Conservation (phyloP, 306 rosid species). For the Amphicarpaea edgeworthii region DNA sequence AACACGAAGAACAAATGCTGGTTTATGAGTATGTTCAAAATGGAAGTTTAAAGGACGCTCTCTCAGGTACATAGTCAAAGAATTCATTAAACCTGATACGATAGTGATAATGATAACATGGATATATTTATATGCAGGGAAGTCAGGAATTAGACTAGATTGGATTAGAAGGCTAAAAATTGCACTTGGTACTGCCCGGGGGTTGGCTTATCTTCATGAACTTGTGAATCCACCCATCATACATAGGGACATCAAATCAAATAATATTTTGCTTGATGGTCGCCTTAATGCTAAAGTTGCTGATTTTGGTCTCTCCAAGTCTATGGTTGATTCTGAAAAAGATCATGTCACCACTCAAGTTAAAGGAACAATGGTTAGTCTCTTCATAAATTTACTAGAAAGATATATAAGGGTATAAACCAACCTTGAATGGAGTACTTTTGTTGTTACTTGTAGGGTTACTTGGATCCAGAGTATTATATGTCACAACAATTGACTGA, state of each 20-base stretch:
- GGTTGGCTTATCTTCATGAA: slow-evolving; percentile 74
- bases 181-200: slow-evolving; percentile 64
- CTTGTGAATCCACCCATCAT: slow-evolving; percentile 72
- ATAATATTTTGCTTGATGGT: slow-evolving; percentile 66
- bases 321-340: slow-evolving; percentile 51
- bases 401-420: too few relatives aligned
- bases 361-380: slow-evolving; percentile 73
- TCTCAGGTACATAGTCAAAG: too few relatives aligned
- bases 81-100: too few relatives aligned
- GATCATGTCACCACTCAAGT: slow-evolving; percentile 70
- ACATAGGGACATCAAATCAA: slow-evolving; percentile 77
- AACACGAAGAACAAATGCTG: slow-evolving; percentile 70
- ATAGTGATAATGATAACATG: background rate
- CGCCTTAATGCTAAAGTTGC: slow-evolving; percentile 64
- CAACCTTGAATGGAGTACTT: too few relatives aligned
- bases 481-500: slow-evolving; percentile 53
- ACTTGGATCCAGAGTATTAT: slow-evolving; percentile 57
- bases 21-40: slow-evolving; percentile 63
- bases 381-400: too few relatives aligned
- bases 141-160: slow-evolving; percentile 57
- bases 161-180: slow-evolving; percentile 68
- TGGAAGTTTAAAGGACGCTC: slow-evolving; percentile 62
- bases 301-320: slow-evolving; percentile 76
- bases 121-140: slow-evolving; percentile 49
- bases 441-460: too few relatives aligned